These are phyloP conservation scores for Xylaria sp. DNA, from an alignment of 2,329 filamentous ascomycete species.

Conservation along the genomic window DNA sequence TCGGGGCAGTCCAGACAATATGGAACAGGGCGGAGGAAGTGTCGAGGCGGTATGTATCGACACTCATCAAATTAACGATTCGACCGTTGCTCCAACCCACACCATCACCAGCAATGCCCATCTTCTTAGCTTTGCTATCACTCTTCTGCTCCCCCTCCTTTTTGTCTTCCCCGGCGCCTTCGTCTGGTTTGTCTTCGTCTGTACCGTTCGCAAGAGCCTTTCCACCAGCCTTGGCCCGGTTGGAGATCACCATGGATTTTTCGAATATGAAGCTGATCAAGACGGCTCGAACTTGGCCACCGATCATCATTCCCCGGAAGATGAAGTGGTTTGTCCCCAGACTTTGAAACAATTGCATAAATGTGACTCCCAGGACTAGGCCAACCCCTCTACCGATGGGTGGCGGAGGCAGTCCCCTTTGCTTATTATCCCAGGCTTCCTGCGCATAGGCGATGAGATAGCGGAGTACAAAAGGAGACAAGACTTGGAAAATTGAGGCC, in stretches of 20 bases:
- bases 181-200: slow-evolving; percentile 57
- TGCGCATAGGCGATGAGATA: slow-evolving; percentile 88
- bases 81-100: slow-evolving; percentile 92
- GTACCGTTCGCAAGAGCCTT: slow-evolving; percentile 51
- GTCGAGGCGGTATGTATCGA: slow-evolving; percentile 93
- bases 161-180: slow-evolving; percentile 57
- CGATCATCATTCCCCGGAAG: slow-evolving; percentile 90
- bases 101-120: slow-evolving; percentile 72
- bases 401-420: slow-evolving; percentile 64
- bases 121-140: slow-evolving; percentile 52
- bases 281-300: slow-evolving; percentile 82
- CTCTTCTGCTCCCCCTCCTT: slow-evolving; percentile 53
- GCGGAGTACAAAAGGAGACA: slow-evolving; percentile 85
- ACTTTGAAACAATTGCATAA: slow-evolving; percentile 87
- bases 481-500: slow-evolving; percentile 79
- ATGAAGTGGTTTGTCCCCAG: slow-evolving; percentile 89
- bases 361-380: slow-evolving; percentile 82
- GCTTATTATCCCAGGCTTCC: slow-evolving; percentile 76
- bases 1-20: slow-evolving; percentile 86
- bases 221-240: slow-evolving; percentile 86
- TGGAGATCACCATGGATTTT: slow-evolving; percentile 90
- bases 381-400: slow-evolving; percentile 80
- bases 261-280: slow-evolving; percentile 90
- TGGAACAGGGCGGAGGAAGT: slow-evolving; percentile 91
- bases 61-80: slow-evolving; percentile 93